Base-by-base conservation (phyloP, 495 filamentous ascomycete genomes). In the Hyphodiscus hymeniophilus region DNA sequence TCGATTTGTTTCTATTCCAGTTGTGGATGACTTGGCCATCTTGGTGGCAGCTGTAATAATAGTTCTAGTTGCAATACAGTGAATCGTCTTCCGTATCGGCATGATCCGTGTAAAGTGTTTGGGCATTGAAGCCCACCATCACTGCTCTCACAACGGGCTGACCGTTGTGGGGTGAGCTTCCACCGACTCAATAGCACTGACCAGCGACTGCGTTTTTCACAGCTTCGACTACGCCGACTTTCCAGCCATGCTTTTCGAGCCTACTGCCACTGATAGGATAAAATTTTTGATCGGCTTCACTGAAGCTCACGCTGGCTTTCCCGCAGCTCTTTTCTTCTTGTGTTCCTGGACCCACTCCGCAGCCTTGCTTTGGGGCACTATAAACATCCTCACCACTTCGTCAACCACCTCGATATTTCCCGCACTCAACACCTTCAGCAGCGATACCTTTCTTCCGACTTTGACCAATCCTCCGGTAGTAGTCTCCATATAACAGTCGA, bases 401-500 rank as follows among this genome's bases (percentile, higher is more conserved):
- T 98, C 92, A 38, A 94, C 77, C 21, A 97, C 72, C 66, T 92
- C 88, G 3, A 90, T 77, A 54, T 86, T 89, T n/a, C 85, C 82
- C 12, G 72, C 66, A n/a, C 70, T 68, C 49, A 97, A 65, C 44
- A 86, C 74, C 68, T 89, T 84, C 51, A 87, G 58, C 51, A 96
- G 60, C 17, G 79, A 69, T 45, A 87, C 66, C 60, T 89, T 94
- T 75, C 82, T 87, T n/a, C 92, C 91, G 0, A 86, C 81, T 66
- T 94, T 95, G 47, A 91, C 73, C 55, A 98, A 56, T 10, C 92
- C 94, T 0, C 90, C 89, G 0, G 71, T 67, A 13, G 68, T 59
- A 1, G 88, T 97, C 68, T 95, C 86, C 73, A 90, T 85, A 60
- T 84, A 98, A 54, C 85, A 90, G 56, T 95, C 89, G n/a, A 96